Conservation (phyloP, 805 yeast genomes). For the Metschnikowia lachancei region DNA sequence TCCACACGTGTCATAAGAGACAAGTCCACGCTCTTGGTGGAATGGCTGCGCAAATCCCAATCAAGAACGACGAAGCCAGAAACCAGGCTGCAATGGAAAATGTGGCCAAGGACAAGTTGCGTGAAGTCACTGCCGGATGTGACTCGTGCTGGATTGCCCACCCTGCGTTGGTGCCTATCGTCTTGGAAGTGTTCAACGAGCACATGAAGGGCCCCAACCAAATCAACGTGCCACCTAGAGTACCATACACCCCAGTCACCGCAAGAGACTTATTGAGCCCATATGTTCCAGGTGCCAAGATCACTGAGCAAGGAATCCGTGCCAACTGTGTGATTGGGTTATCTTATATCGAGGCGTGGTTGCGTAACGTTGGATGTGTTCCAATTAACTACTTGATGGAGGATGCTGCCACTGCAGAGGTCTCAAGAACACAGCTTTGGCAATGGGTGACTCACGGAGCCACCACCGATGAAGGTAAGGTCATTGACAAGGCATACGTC, state of each 20-base stretch:
- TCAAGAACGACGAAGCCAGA: conserved; percentile 63
- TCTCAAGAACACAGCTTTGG: conserved; percentile 75
- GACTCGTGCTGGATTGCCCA: conserved; percentile 92
- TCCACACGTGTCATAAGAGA: conserved; percentile 71
- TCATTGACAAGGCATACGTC: conserved; percentile 60
- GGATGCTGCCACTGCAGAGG: conserved; percentile 90
- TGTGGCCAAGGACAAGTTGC: conserved; percentile 69
- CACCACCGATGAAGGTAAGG: conserved; percentile 54
- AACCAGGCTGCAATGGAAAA: conserved; percentile 68
- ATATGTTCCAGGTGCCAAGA: conserved; percentile 55
- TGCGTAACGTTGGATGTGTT: conserved; percentile 79
- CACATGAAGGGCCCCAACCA: conserved; percentile 84
- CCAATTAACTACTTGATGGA: conserved; percentile 85
- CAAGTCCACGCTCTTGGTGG: conserved; percentile 89
- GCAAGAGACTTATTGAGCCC: conserved; percentile 64
- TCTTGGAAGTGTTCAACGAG: conserved; percentile 67
- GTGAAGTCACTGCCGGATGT: conserved; percentile 77
- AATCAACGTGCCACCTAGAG: conserved; percentile 50
- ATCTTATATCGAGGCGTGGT: conserved; percentile 83
- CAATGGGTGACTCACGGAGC: conserved; percentile 81
- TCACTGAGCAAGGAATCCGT: conserved; percentile 69
- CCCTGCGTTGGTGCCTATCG: conserved; percentile 75
- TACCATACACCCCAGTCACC: conserved; percentile 52
- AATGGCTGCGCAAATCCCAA: conserved; percentile 86
- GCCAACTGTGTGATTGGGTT: conserved; percentile 73